Evolutionary conservation across 2,329 filamentous ascomycete genomes (phyloP), one percentile per base, ranked within the genome.

Genomic region (Blastomyces emzantsi): DNA sequence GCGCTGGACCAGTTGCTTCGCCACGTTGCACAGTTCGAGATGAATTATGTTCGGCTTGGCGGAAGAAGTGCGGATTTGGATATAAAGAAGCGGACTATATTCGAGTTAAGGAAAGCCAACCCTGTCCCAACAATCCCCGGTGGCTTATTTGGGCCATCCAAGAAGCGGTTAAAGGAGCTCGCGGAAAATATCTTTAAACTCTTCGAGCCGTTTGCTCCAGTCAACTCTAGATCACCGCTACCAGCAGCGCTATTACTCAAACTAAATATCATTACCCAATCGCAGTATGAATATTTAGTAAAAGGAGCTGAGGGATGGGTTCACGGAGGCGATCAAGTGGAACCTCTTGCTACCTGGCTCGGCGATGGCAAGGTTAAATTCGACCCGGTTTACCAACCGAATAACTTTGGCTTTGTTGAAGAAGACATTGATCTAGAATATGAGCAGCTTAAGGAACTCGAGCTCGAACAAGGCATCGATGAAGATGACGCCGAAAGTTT

Each of bases 1-100:
- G 92, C 92, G 0, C 78, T 96, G 0, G 92, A 97, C 69, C 92
- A 96, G 71, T 79, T 97, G 0, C 78, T 96, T 0, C 76, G 78
- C 0, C 84, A 87, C 62, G 80, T 91, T 19, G 79, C 85, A 0
- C 71, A 77, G 6, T 88, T 88, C 67, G 86, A 88, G 68, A 73
- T 77, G 0, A 81, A 84, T 0, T 86, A 92, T 64, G 77, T 88
- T 59, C 83, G 87, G 9, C 75, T 90, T 11, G 91, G 91, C 52
- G 86, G 87, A 2, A 83, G 89, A 39, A 90, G 88, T 22, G 83
- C 85, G 61, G 87, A 90, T 65, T 75, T 79, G 0, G 80, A 82
- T 0, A 87, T 95, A 67, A 85, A 85, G 65, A 79, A 83, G 61
- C 82, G 85, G 17, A 91, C 86, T 0, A 70, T 95, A 2, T 90